phyloP scores from a whole-genome alignment of 805 yeast species.

The Kuraishia cidri region DNA sequence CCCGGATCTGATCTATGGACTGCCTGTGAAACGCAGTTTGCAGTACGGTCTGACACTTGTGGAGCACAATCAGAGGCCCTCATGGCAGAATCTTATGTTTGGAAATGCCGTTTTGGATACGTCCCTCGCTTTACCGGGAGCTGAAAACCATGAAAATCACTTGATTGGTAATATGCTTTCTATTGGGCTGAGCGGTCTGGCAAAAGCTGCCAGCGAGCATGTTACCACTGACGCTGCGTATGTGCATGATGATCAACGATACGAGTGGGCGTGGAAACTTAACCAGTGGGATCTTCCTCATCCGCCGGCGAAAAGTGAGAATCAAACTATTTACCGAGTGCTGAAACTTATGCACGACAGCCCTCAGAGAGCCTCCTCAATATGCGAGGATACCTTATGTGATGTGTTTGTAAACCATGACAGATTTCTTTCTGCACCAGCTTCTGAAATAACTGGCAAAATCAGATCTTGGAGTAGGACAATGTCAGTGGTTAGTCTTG shows the following conservation, averaged over 20 bases:
- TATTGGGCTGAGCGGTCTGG: constrained; percentile 32
- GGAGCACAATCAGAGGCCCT: constrained; percentile 17
- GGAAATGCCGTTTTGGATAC: constrained; percentile 52
- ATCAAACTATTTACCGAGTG: constrained; percentile 41
- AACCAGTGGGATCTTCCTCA: constrained; percentile 68
- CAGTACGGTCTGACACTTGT: constrained; percentile 38
- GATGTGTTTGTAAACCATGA: constrained; percentile 9
- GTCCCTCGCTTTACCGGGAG: constrained; percentile 9
- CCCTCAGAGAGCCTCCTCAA: constrained; percentile 8
- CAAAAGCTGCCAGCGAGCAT: constrained; percentile 2
- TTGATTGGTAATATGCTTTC: constrained; percentile 29
- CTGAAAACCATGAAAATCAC: constrained; percentile 3
- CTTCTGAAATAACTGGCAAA: no score
- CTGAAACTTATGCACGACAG: constrained; percentile 37
- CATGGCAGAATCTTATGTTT: constrained; percentile 38
- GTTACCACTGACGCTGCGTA: background rate
- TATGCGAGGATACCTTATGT: constrained; percentile 14
- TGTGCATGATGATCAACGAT: constrained; percentile 17
- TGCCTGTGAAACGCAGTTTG: constrained; percentile 50
- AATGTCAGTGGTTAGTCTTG: no score
- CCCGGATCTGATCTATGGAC: constrained; percentile 54
- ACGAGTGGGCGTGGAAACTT: constrained; percentile 70
- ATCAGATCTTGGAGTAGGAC: no score
- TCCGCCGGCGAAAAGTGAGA: constrained; percentile 26
- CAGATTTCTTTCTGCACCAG: no score